These are phyloP conservation scores for Russula sp. DNA, from an alignment of 768 basidiomycete genomes.

Conservation along the genomic window DNA sequence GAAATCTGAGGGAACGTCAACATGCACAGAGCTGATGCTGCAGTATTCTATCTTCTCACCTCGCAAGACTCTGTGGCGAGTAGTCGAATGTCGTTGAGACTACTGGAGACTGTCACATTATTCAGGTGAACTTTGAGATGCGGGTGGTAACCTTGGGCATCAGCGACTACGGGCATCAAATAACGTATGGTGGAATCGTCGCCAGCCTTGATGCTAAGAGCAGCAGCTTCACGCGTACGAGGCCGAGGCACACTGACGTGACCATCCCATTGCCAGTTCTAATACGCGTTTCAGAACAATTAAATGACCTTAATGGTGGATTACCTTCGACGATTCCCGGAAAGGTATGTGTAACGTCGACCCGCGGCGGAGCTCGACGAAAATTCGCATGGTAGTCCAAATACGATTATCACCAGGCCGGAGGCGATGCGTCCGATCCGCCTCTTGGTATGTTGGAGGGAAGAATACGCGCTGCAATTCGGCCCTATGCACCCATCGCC, in stretches of 20 bases:
- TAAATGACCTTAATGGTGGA: neutral
- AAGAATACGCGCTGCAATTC: constrained; percentile 80
- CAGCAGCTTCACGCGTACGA: constrained; percentile 56
- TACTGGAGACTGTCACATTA: constrained; percentile 67
- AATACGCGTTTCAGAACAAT: neutral
- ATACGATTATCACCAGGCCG: constrained; percentile 71
- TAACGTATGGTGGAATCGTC: constrained; percentile 84
- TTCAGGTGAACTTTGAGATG: constrained; percentile 78
- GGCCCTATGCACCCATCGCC: constrained; percentile 35
- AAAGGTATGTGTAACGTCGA: constrained; percentile 83
- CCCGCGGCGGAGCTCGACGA: constrained; percentile 71
- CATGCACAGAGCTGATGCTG: neutral
- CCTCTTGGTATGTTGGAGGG: constrained; percentile 67
- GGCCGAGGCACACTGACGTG: constrained; percentile 40
- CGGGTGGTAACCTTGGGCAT: constrained; percentile 67
- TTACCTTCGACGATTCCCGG: constrained; percentile 82
- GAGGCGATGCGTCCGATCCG: constrained; percentile 48
- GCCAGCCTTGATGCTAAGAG: constrained; percentile 66
- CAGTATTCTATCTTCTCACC: constrained; percentile 36
- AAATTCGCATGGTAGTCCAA: constrained; percentile 76
- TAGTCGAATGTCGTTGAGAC: constrained; percentile 81
- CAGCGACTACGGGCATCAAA: constrained; percentile 73
- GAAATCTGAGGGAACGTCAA: constrained; percentile 40
- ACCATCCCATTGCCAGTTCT: constrained; percentile 96
- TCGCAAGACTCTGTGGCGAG: constrained; percentile 71